Evolutionary conservation across 2,329 filamentous ascomycete genomes (phyloP).

Genomic region (Chaetomiaceae sp.): DNA sequence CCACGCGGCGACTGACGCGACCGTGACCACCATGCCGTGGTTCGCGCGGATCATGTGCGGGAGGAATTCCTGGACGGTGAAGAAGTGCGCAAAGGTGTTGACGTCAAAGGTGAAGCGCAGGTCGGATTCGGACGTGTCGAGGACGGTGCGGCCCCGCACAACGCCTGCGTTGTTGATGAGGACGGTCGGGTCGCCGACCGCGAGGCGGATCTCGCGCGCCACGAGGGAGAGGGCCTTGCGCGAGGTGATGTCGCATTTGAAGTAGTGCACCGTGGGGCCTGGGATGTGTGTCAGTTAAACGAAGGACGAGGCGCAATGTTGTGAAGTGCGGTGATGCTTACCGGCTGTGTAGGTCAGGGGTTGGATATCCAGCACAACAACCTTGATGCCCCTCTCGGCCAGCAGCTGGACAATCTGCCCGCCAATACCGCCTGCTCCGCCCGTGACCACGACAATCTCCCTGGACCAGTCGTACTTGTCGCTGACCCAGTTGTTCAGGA

Average conservation of each 20-base stretch:
- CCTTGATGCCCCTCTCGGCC: constrained; percentile 60
- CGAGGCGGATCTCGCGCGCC: constrained; percentile 48
- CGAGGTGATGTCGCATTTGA: constrained; percentile 65
- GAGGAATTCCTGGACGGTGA: constrained; percentile 62
- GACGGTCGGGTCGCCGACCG: constrained; percentile 62
- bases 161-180: constrained; percentile 71
- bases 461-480: constrained; percentile 61
- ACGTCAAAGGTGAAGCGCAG: constrained; percentile 67
- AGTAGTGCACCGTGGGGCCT: constrained; percentile 58
- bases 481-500: constrained; percentile 45
- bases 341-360: constrained; percentile 50
- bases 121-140: constrained; percentile 53
- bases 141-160: constrained; percentile 56
- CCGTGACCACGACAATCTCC: constrained; percentile 70
- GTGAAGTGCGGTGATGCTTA: constrained; percentile 29
- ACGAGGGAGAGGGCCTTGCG: constrained; percentile 47
- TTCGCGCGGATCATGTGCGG: constrained; percentile 58
- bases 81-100: constrained; percentile 65
- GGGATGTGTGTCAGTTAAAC: background rate
- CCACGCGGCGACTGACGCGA: constrained; percentile 62
- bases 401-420: constrained; percentile 60
- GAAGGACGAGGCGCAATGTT: constrained; percentile 12
- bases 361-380: constrained; percentile 69
- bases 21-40: constrained; percentile 70
- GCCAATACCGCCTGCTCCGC: constrained; percentile 71